phyloP scores from a whole-genome alignment of 495 filamentous ascomycete species.

The Neurospora sp. region DNA sequence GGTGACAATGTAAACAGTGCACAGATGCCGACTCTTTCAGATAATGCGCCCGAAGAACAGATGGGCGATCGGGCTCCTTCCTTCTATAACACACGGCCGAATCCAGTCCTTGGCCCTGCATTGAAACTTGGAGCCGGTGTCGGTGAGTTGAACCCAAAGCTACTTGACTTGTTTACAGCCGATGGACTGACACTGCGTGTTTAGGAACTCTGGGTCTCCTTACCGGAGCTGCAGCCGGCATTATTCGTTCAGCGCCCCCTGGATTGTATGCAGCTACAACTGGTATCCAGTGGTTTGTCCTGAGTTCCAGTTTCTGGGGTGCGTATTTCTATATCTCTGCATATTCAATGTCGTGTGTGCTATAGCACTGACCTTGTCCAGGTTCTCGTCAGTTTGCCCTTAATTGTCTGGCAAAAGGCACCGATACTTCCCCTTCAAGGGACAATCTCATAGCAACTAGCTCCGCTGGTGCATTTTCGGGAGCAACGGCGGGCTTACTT shows the following conservation, averaged over 20 bases:
- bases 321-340: constrained; percentile 4
- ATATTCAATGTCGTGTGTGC: background rate
- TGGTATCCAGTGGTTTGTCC: constrained; percentile 68
- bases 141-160: constrained; percentile 11
- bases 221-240: constrained; percentile 57
- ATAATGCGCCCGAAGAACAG: background rate
- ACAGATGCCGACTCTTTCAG: background rate
- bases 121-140: constrained; percentile 19
- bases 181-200: background rate
- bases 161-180: background rate
- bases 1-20: background rate
- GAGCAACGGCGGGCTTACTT: constrained; percentile 54
- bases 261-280: constrained; percentile 61
- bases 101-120: constrained; percentile 18
- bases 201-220: constrained; percentile 62
- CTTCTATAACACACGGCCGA: background rate
- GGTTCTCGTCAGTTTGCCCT: constrained; percentile 27
- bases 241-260: constrained; percentile 53
- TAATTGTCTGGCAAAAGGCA: constrained; percentile 28
- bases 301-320: constrained; percentile 75
- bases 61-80: background rate
- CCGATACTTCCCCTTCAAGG: constrained; percentile 35
- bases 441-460: constrained; percentile 55
- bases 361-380: constrained; percentile 12
- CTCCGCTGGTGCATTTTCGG: constrained; percentile 58